phyloP scores from a whole-genome alignment of 257 asterid genomes.

The Przewalskia tangutica region DNA sequence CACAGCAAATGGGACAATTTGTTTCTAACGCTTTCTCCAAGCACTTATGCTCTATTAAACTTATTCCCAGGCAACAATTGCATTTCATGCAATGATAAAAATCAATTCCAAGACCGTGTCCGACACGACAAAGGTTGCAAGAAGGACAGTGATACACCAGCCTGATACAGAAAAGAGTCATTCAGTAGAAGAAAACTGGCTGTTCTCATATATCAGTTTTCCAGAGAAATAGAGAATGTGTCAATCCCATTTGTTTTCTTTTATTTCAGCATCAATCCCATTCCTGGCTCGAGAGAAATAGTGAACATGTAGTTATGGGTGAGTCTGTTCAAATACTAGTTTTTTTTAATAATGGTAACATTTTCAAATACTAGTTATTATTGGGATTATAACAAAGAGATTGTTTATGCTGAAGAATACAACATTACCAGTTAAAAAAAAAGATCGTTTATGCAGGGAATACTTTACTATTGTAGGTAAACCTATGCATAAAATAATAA shows the following conservation, averaged over 20 bases:
- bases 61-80: slow-evolving; percentile 37
- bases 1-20: slow-evolving; percentile 44
- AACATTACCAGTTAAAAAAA: too few relatives aligned
- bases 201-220: not conserved
- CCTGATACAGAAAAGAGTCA: slow-evolving; percentile 14
- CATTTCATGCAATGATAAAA: slow-evolving; percentile 42
- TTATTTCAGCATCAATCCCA: not conserved
- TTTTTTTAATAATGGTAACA: too few relatives aligned
- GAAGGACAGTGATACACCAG: slow-evolving; percentile 39
- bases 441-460: not conserved
- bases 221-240: not conserved
- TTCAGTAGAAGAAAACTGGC: not conserved
- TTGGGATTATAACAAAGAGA: not conserved
- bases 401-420: not conserved
- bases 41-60: slow-evolving; percentile 27
- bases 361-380: not conserved
- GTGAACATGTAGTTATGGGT: not conserved
- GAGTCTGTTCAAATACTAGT: not conserved
- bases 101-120: slow-evolving; percentile 40
- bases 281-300: not conserved
- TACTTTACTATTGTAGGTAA: not conserved
- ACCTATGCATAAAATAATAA: not conserved
- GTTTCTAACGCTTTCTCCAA: slow-evolving; percentile 39
- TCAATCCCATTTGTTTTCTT: not conserved
- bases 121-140: slow-evolving; percentile 43